A percentile compares a stretch with the other conserved stretches of the same genome.
Conservation (phyloP, 169 alveolate genomes). For the Cryptosporidium parvum region DNA sequence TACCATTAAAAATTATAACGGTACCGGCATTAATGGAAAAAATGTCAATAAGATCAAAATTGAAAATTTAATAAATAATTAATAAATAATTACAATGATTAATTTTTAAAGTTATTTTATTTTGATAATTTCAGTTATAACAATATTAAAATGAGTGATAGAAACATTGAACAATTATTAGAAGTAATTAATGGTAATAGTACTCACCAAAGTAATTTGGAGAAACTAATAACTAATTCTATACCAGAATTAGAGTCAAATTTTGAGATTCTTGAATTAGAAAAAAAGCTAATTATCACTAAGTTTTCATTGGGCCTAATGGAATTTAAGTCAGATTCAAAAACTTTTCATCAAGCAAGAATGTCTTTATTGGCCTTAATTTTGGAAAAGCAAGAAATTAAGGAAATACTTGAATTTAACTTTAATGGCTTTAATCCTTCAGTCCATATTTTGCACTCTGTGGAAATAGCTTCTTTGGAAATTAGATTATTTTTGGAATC, state of each 20-base stretch:
- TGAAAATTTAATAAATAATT: too few species aligned
- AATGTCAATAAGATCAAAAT: not conserved
- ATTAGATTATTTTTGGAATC: conserved; percentile 25
- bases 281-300: not conserved
- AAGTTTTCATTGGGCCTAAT: conserved; percentile 27
- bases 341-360: conserved; percentile 41
- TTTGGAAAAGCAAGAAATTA: not conserved
- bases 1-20: not conserved
- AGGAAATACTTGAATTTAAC: conserved; percentile 9
- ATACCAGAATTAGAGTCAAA: conserved; percentile 16
- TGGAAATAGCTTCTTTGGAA: conserved; percentile 37
- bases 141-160: not conserved
- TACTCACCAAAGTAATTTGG: conserved; percentile 2
- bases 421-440: conserved; percentile 3
- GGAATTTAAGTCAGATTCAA: conserved; percentile 27
- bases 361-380: conserved; percentile 14
- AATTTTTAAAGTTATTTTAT: not conserved
- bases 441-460: conserved; percentile 2
- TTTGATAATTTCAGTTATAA: not conserved
- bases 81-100: not conserved
- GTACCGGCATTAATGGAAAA: not conserved
- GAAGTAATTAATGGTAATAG: conserved; percentile 8
- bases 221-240: conserved; percentile 15
- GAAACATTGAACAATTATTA: not conserved
- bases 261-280: not conserved